Percentiles rank a stretch among this genome's conserved stretches.
Evolutionary conservation across 306 rosid genomes (phyloP).

Genomic region (Nissolia schottii): DNA sequence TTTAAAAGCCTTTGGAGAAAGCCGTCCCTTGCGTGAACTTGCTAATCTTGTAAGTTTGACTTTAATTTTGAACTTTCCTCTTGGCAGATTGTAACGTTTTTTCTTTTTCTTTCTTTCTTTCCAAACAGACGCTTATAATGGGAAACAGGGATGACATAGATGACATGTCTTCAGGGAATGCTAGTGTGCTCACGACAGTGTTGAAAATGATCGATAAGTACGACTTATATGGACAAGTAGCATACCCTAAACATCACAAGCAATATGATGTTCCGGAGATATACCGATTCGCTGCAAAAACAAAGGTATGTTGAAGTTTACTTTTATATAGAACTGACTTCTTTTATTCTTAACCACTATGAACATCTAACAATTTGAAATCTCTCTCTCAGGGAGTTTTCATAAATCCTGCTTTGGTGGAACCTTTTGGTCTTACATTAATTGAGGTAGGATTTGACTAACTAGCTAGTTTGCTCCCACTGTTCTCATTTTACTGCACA

Average conservation of each 20-base stretch:
- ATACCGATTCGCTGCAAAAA: conserved; percentile 77
- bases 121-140: conserved; percentile 67
- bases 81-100: background rate
- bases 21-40: conserved; percentile 72
- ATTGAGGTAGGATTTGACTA: conserved; percentile 62
- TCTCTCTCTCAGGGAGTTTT: conserved; percentile 79
- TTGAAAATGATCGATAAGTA: conserved; percentile 80
- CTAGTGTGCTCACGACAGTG: conserved; percentile 71
- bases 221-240: conserved; percentile 86
- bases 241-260: conserved; percentile 90
- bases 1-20: conserved; percentile 83
- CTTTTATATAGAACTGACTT: background rate
- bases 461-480: background rate
- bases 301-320: conserved; percentile 53
- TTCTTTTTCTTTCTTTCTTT: background rate
- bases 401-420: conserved; percentile 91
- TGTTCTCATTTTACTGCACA: conserved; percentile 10
- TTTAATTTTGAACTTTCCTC: background rate
- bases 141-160: conserved; percentile 86
- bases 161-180: conserved; percentile 77
- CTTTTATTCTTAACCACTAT: conserved; percentile 4
- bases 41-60: conserved; percentile 79
- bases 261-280: conserved; percentile 94
- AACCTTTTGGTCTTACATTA: conserved; percentile 89
- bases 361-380: conserved; percentile 20